These are phyloP conservation scores for Lineolata rhizophorae DNA, from an alignment of 495 filamentous ascomycete species.

Conservation along the genomic window DNA sequence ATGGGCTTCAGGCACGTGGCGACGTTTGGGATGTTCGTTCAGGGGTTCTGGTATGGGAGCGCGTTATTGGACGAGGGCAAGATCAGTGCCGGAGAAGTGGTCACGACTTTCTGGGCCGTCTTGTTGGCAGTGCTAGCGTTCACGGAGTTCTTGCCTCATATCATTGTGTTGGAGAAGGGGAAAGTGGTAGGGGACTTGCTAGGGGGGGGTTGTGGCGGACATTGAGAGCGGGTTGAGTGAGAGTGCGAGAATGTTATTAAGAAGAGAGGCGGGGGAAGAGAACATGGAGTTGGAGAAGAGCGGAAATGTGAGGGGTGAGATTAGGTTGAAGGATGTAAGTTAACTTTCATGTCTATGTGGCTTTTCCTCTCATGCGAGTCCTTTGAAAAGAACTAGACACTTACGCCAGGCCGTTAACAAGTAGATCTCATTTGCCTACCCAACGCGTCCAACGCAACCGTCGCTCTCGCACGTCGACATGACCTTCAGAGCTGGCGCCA, in stretches of 20 bases:
- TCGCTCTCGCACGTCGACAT: constrained; percentile 40
- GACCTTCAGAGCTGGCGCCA: constrained; percentile 46
- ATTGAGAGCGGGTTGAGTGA: too few species aligned
- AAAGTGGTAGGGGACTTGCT: constrained; percentile 52
- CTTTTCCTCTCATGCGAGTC: too few species aligned
- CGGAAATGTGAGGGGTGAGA: constrained; percentile 13
- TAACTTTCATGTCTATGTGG: too few species aligned
- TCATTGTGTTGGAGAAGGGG: constrained; percentile 58
- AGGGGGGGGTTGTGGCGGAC: too few species aligned
- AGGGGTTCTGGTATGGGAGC: constrained; percentile 81
- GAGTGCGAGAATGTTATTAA: too few species aligned
- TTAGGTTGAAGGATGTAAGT: background rate
- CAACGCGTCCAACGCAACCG: constrained; percentile 38
- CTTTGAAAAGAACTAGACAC: too few species aligned
- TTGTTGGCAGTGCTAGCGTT: constrained; percentile 54
- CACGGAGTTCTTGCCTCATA: constrained; percentile 48
- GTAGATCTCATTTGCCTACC: constrained; percentile 73
- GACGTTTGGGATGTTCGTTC: constrained; percentile 61
- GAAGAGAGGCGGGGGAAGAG: constrained; percentile 28
- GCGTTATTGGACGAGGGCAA: constrained; percentile 32
- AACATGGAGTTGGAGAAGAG: constrained; percentile 17
- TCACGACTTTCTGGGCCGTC: constrained; percentile 72
- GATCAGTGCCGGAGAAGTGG: constrained; percentile 41
- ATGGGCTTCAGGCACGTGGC: constrained; percentile 50
- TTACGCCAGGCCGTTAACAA: too few species aligned